phyloP scores from a whole-genome alignment of 192 early-diverging fungal species.

The Backusella australiensis region DNA sequence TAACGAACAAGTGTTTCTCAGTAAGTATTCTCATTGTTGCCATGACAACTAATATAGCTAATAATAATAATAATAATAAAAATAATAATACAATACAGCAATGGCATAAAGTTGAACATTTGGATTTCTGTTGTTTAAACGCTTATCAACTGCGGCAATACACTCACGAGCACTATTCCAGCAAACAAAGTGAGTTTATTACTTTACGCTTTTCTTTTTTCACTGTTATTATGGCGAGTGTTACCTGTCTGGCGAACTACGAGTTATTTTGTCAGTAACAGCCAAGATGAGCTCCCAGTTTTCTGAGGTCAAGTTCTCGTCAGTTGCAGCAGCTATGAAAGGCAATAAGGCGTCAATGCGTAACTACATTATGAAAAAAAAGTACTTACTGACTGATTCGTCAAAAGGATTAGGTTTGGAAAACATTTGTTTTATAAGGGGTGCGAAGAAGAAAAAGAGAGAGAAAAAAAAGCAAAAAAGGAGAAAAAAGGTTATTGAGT shows the following conservation, averaged over 20 bases:
- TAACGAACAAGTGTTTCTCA: not conserved
- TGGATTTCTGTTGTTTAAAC: conserved; percentile 75
- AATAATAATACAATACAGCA: conserved; percentile 38
- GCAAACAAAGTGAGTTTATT: not conserved
- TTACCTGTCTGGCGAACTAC: conserved; percentile 48
- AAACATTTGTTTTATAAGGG: conserved; percentile 40
- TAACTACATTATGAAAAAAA: not conserved
- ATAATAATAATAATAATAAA: not conserved
- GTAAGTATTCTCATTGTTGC: not conserved
- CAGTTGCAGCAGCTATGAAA: conserved; percentile 75
- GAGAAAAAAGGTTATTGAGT: not conserved
- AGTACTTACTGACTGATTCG: conserved; percentile 49
- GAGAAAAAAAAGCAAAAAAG: not conserved
- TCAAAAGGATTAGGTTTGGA: conserved; percentile 51
- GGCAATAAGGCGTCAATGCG: not conserved
- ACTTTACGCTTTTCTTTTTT: not conserved
- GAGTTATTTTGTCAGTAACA: conserved; percentile 67
- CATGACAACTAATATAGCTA: not conserved
- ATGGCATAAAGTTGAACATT: conserved; percentile 73
- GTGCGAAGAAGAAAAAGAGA: not conserved
- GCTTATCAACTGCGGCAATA: conserved; percentile 69
- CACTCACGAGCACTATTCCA: conserved; percentile 62
- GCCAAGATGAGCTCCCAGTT: conserved; percentile 86
- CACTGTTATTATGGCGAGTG: not conserved
- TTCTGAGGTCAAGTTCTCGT: conserved; percentile 89